Base-by-base conservation (phyloP, 306 rosid species). In the Pachyrhizus erosus region DNA sequence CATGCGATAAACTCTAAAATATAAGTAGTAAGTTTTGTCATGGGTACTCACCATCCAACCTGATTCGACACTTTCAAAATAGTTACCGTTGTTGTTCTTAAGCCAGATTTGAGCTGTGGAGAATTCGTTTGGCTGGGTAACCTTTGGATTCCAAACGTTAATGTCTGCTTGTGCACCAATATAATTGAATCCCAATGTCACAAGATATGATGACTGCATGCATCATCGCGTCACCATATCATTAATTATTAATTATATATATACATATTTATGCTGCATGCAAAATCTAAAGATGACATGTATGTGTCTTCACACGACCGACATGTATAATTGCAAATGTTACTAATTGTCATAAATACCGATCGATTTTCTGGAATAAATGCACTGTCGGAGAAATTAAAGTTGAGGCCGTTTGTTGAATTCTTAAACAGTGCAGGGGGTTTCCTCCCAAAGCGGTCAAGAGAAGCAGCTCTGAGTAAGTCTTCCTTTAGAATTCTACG, bases 81-180 rank as follows among this genome's bases (percentile, higher is more conserved):
- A 15, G 3, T 70, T 34, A 3, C 80, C 77, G 40, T 79, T 85
- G 4, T 83, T 87, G 34, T 78, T 42, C 77, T 82, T 92, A 7
- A 87, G 83, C 92, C 89, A 89, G 2, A 92, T 82, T 84, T 92
- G 89, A 23, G 91, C 91, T 13, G 94, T 87, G 58, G 97, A 73
- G 84, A 84, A 92, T 31, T 93, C 96, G 18, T 83, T 73, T 14
- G 83, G 65, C 26, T 66, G 13, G 1, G 81, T 87, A 65, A 91
- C 87, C 3, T 18, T 58, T 46, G 95, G 97, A 52, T 80, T 94
- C 94, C 95, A 94, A 15, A 87, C 4, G 0, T 92, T 92, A 13
- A 92, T 73, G 29, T 85, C 87, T 40, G 94, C 94, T 76, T 80
- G 79, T 21, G 94, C 90, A 0, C 97, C 97, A 20, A 88, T 69